Conservation (phyloP, 148 eudicot species). For the Cornus kousa region DNA sequence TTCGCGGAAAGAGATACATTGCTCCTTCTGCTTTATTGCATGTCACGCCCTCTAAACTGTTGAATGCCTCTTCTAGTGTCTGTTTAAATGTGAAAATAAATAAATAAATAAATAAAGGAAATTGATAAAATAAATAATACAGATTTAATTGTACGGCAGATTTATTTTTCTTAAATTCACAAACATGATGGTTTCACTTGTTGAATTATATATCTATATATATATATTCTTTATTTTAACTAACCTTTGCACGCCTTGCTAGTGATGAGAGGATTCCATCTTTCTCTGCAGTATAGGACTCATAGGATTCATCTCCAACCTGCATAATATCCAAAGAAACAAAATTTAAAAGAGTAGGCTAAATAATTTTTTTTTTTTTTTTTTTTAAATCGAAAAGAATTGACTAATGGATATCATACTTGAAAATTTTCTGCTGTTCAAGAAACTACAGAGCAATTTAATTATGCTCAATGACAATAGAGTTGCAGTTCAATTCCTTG, state of each 20-base stretch:
- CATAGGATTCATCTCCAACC: constrained; percentile 94
- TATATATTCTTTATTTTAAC: not conserved
- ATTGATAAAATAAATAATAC: not conserved
- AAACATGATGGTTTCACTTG: not conserved
- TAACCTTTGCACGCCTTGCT: constrained; percentile 92
- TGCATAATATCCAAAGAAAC: constrained; percentile 18
- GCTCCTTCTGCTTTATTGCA: constrained; percentile 98
- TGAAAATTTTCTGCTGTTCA: no score
- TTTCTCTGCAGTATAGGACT: constrained; percentile 68
- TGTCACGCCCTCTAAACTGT: constrained; percentile 79
- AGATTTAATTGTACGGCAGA: not conserved
- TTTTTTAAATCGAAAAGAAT: no score
- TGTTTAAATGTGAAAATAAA: constrained; percentile 18
- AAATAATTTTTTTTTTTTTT: no score
- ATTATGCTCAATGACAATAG: no score
- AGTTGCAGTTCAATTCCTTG: no score
- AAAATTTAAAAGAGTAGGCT: not conserved
- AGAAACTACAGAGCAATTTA: no score
- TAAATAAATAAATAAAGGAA: not conserved
- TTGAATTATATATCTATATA: not conserved
- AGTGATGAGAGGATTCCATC: constrained; percentile 85
- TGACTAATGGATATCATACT: no score
- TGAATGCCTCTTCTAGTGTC: constrained; percentile 83
- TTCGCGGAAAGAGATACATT: constrained; percentile 88
- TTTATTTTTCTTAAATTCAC: not conserved